A percentile compares a stretch with the other conserved stretches of the same genome.
phyloP scores from a whole-genome alignment of 2,329 filamentous ascomycete species.

The Cordyceps militaris region DNA sequence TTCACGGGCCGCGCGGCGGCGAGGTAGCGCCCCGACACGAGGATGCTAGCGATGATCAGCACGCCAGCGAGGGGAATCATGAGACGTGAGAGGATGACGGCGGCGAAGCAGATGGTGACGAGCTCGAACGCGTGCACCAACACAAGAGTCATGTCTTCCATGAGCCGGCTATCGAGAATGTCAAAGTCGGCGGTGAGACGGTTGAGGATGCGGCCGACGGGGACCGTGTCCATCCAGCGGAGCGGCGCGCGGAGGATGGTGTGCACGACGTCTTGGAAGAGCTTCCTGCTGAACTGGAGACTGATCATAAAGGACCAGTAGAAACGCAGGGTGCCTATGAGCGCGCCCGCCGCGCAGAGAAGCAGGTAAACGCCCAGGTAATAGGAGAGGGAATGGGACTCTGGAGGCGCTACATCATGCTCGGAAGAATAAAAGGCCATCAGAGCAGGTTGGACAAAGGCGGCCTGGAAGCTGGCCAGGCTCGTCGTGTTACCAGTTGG shows the following conservation, averaged over 20 bases:
- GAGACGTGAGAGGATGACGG: constrained; percentile 50
- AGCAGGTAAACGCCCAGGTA: constrained; percentile 63
- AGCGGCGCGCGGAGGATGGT: constrained; percentile 65
- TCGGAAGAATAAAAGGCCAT: background rate
- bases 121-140: constrained; percentile 53
- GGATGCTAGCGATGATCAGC: constrained; percentile 49
- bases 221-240: constrained; percentile 73
- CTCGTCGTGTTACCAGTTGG: background rate
- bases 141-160: constrained; percentile 54
- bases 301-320: constrained; percentile 58
- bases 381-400: constrained; percentile 40
- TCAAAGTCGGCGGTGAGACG: constrained; percentile 73
- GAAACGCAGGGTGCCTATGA: constrained; percentile 56
- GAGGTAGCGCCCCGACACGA: constrained; percentile 56
- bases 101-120: constrained; percentile 57
- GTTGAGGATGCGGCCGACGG: constrained; percentile 69
- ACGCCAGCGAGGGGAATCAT: constrained; percentile 56
- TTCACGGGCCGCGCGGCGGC: constrained; percentile 66
- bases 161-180: constrained; percentile 60
- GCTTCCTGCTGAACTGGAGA: constrained; percentile 55
- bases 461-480: constrained; percentile 9
- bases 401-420: constrained; percentile 9
- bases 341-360: constrained; percentile 48
- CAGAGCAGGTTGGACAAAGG: constrained; percentile 19
- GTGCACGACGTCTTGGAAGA: constrained; percentile 62